Conservation (phyloP, 1,139 yeast species). For the Saccharomycopsis hybrid region DNA sequence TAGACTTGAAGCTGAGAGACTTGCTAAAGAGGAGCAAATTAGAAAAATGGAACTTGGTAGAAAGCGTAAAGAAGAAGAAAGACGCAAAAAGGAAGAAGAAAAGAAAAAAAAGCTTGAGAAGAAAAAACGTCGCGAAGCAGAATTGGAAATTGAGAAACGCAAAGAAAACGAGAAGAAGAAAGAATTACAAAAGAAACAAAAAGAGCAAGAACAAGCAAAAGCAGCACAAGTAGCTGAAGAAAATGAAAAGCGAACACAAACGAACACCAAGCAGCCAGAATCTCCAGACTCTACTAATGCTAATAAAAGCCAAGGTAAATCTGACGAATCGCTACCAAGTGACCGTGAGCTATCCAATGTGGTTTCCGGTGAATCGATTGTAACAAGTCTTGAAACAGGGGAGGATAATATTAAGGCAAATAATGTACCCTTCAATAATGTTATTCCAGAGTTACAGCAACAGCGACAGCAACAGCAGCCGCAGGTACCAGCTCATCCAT, state of each 20-base stretch:
- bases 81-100: slow-evolving; percentile 30
- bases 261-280: too few relatives aligned
- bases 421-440: too few relatives aligned
- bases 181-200: slow-evolving; percentile 22
- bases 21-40: slow-evolving; percentile 43
- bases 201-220: slow-evolving; percentile 20
- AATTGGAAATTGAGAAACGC: slow-evolving; percentile 24
- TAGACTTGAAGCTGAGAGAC: slow-evolving; percentile 44
- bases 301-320: too few relatives aligned
- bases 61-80: slow-evolving; percentile 34
- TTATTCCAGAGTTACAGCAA: too few relatives aligned
- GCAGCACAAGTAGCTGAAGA: slow-evolving; percentile 21
- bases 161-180: slow-evolving; percentile 24
- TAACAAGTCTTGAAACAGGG: too few relatives aligned
- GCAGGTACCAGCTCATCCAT: too few relatives aligned
- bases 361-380: too few relatives aligned
- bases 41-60: slow-evolving; percentile 38
- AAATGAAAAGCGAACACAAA: slow-evolving; percentile 7
- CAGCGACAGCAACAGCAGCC: too few relatives aligned
- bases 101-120: slow-evolving; percentile 31
- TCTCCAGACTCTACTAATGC: too few relatives aligned
- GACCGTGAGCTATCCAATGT: too few relatives aligned
- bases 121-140: slow-evolving; percentile 29
- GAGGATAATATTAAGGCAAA: too few relatives aligned
- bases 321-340: too few relatives aligned